A percentile compares a stretch with the other conserved stretches of the same genome.
Conservation (phyloP, 192 early-diverging fungal species). For the Entomortierella chlamydospora region DNA sequence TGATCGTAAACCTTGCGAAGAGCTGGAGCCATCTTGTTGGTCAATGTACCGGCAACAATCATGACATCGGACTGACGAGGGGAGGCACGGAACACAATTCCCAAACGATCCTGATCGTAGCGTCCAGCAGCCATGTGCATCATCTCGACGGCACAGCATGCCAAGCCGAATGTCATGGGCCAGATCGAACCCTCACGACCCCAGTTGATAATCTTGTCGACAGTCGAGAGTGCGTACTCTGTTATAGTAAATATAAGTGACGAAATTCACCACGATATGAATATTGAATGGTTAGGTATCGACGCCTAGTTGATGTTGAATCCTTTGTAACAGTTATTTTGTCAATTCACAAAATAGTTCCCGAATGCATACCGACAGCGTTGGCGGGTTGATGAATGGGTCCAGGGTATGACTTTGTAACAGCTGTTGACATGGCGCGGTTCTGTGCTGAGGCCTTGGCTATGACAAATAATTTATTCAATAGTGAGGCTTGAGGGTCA, state of each 20-base stretch:
- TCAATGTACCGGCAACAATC: slow-evolving; percentile 98
- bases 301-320: neutral
- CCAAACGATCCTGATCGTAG: slow-evolving; percentile 74
- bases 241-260: slow-evolving; percentile 3
- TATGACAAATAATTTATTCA: neutral
- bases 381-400: slow-evolving; percentile 48
- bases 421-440: slow-evolving; percentile 50
- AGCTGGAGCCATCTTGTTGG: slow-evolving; percentile 97
- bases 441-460: slow-evolving; percentile 35
- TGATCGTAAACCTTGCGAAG: slow-evolving; percentile 74
- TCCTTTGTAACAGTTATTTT: neutral
- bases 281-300: neutral
- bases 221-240: slow-evolving; percentile 89
- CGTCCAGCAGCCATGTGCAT: slow-evolving; percentile 97
- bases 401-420: slow-evolving; percentile 55
- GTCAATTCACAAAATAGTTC: neutral
- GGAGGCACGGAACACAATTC: slow-evolving; percentile 94
- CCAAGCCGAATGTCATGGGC: slow-evolving; percentile 81
- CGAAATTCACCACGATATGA: neutral
- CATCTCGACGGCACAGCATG: slow-evolving; percentile 98
- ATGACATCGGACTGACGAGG: slow-evolving; percentile 98
- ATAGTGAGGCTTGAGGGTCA: no score
- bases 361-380: slow-evolving; percentile 45
- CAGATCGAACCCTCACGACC: slow-evolving; percentile 91
- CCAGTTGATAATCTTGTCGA: slow-evolving; percentile 95